Base-by-base conservation (phyloP, 176 grass and related monocot species). In the Metroxylon sagu region DNA sequence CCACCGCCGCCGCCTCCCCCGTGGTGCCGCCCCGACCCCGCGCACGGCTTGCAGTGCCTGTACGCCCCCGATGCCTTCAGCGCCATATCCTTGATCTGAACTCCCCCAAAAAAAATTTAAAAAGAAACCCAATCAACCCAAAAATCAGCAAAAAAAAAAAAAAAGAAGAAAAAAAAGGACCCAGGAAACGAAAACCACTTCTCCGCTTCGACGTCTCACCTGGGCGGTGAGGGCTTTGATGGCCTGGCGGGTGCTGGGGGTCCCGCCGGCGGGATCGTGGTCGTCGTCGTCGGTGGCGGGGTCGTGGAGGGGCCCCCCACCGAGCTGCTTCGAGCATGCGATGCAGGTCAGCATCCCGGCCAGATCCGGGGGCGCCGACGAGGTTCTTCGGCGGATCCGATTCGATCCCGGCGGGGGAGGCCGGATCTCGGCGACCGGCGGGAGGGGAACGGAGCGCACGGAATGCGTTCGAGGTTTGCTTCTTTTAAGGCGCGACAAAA, bases 1-100 rank as follows among this genome's bases (percentile, higher is more conserved):
- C 79, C 77, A 73, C 60, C 66, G 77, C 5, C 79, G 68, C 35
- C 73, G 85, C 19, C 82, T 23, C 72, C 39, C 65, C 52, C 26
- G 73, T 2, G 49, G 49, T 43, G 35, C 35, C 35, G 8, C 35
- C 35, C 74, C 18, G 84, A 86, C 53, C 87, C 92, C 0, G 63
- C 79, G 78, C 92, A 97, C 15, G 92, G 92, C 50, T 97, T 97
- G 81, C 92, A 97, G 87, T 97, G 92, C 26, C 92, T 64, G 84
- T 97, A 97, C 49, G 84, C 92, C 14, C 78, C 92, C 53, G 92
- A 91, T 29, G 92, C 87, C 75, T 91, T 97, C 19, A 91, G 60
- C 27, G 94, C 88, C 76, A 98, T 93, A 64, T 93, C 94, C 62
- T 91, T 98, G 61, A 98, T 79, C 94, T 98, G 79, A 75, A 62